These are phyloP conservation scores for Colletotrichum scovillei DNA, from an alignment of 2,329 filamentous ascomycete genomes.

Conservation along the genomic window DNA sequence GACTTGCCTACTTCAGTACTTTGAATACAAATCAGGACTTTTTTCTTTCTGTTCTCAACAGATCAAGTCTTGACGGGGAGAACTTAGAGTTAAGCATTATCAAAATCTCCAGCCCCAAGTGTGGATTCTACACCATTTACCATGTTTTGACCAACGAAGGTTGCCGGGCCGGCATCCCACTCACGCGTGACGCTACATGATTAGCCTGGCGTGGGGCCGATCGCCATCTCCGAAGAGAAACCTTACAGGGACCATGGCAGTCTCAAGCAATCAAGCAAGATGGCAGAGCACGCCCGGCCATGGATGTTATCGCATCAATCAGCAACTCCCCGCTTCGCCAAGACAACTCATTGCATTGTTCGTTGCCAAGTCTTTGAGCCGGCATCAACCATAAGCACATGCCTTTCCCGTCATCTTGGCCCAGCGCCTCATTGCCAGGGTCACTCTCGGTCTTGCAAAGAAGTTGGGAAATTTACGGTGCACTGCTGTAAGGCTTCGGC, in stretches of 20 bases:
- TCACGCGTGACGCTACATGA: neutral
- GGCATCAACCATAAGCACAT: constrained; percentile 8
- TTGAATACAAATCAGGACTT: too few species aligned
- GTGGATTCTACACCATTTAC: neutral
- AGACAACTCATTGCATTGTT: constrained; percentile 1
- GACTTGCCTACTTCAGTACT: too few species aligned
- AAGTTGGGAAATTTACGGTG: neutral
- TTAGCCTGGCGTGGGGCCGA: neutral
- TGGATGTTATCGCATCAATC: neutral
- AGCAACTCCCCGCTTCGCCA: constrained; percentile 21
- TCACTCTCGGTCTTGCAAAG: neutral
- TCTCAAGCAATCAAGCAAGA: neutral
- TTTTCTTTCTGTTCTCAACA: neutral
- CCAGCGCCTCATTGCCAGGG: neutral
- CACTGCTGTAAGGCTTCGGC: neutral
- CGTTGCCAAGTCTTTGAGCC: constrained; percentile 7
- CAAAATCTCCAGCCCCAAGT: too few species aligned
- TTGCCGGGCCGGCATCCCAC: neutral
- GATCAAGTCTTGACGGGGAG: neutral
- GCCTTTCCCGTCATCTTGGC: constrained; percentile 23
- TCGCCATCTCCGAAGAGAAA: neutral
- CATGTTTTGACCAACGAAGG: neutral
- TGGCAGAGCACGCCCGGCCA: neutral
- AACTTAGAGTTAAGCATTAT: neutral
- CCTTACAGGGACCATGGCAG: neutral